Evolutionary conservation across 371 early-diverging fungal species (phyloP).

Genomic region (Actinomucor elegans): DNA sequence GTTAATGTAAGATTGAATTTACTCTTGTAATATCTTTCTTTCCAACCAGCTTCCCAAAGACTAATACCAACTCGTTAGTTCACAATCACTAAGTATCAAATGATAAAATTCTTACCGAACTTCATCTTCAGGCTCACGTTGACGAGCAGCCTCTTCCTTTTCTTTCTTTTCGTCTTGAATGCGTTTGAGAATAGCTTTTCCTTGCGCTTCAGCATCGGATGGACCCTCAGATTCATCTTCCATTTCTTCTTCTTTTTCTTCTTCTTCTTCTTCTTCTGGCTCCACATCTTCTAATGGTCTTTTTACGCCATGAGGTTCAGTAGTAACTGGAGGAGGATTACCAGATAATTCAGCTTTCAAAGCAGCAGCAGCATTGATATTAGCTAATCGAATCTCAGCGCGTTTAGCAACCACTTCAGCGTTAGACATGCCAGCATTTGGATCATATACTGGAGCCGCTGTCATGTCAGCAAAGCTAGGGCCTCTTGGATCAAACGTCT

Average conservation of each 20-base stretch:
- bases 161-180: slow-evolving; percentile 54
- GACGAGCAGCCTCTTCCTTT: slow-evolving; percentile 52
- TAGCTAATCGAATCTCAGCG: slow-evolving; percentile 38
- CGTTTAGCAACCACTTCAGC: slow-evolving; percentile 40
- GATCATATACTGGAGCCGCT: slow-evolving; percentile 40
- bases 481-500: slow-evolving; percentile 24
- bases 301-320: slow-evolving; percentile 26
- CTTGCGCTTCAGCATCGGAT: slow-evolving; percentile 23
- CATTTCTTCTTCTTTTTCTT: slow-evolving; percentile 36
- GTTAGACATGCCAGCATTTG: slow-evolving; percentile 36
- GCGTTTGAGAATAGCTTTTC: slow-evolving; percentile 53
- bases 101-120: slow-evolving; percentile 39
- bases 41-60: slow-evolving; percentile 90
- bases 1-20: slow-evolving; percentile 78
- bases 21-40: slow-evolving; percentile 83
- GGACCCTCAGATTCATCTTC: slow-evolving; percentile 38
- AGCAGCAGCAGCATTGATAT: slow-evolving; percentile 58
- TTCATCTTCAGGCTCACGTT: slow-evolving; percentile 76
- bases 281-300: slow-evolving; percentile 38
- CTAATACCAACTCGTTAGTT: too few species aligned
- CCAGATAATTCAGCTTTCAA: slow-evolving; percentile 31
- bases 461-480: slow-evolving; percentile 39
- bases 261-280: slow-evolving; percentile 31
- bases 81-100: too few species aligned
- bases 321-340: neutral